These are phyloP conservation scores for Aspergillus pseudoviridinutans DNA, from an alignment of 2,329 filamentous ascomycete species.

Conservation along the genomic window DNA sequence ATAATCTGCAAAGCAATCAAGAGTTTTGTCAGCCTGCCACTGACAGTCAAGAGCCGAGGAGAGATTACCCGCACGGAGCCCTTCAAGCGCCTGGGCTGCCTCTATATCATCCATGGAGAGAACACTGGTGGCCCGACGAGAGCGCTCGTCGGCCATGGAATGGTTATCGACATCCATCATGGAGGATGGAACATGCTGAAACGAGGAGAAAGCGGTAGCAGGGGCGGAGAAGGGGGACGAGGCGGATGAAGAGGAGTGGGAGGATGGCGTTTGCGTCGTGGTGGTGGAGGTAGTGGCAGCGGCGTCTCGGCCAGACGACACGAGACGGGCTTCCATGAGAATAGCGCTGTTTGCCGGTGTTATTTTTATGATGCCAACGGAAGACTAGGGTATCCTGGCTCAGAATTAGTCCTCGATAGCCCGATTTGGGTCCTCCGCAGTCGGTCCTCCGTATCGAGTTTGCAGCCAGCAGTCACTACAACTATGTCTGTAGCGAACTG, in stretches of 20 bases:
- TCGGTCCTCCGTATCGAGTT: neutral
- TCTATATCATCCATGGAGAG: constrained; percentile 49
- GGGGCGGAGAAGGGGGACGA: constrained; percentile 9
- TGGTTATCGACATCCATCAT: constrained; percentile 40
- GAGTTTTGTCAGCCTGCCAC: neutral
- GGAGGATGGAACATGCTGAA: constrained; percentile 25
- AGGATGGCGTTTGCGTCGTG: constrained; percentile 3
- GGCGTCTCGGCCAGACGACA: constrained; percentile 15
- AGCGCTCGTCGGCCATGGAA: constrained; percentile 35
- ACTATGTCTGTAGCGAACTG: neutral
- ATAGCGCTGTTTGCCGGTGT: neutral
- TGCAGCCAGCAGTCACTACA: neutral
- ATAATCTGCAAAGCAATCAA: constrained; percentile 49
- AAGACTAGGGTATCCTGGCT: neutral
- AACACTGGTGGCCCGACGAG: constrained; percentile 43
- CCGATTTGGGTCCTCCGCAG: neutral
- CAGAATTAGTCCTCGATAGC: neutral
- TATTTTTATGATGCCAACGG: neutral
- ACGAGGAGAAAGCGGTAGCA: constrained; percentile 11
- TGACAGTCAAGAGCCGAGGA: neutral
- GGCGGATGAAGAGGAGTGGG: constrained; percentile 9
- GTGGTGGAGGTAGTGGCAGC: constrained; percentile 4
- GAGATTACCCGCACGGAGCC: constrained; percentile 63
- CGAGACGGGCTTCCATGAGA: constrained; percentile 17
- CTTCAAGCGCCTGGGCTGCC: constrained; percentile 71